Base-by-base conservation (phyloP, 306 rosid genomes). In the Pyrus communis region DNA sequence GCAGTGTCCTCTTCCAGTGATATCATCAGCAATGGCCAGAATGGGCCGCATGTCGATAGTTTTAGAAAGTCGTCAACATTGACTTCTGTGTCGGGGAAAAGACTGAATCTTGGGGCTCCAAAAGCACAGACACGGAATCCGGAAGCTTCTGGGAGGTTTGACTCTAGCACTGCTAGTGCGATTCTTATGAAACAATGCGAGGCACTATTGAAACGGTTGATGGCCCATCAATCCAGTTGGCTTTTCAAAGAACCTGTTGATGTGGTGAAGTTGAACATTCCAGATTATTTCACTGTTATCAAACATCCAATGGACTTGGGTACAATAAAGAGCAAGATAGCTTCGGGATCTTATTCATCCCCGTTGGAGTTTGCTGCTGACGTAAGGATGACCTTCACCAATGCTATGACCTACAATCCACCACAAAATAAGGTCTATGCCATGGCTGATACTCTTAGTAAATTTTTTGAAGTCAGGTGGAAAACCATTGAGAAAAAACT, bases 251-350 rank as follows among this genome's bases (percentile, higher is more conserved):
- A 85, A 60, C 96, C 97, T 79, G 97, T 93, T 46, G 97, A 93
- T 87, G 85, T 75, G 9, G 92, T 77, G 78, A 85, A 89, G 85
- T 78, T 93, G 84, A 93, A 93, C 69, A 83, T 93, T 81, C 92
- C 91, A 1, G 97, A 90, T 82, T 93, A 93, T 84, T 87, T 86
- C 71, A 86, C 67, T 51, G 74, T 93, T 58, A 90, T 93, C 46
- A 93, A 93, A 84, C 80, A 78, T 69, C 97, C 97, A 18, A 93
- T 93, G 96, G 97, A 93, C 81, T 82, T 93, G 78, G 97, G 97
- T 73, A 90, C 90, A 40, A 43, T 93, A 69, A 86, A 93, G 78
- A 71, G 67, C 59, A 93, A 90, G 82, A 35, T 90, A 60, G 82
- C 80, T 57, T 78, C 86, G 9, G 92, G 92, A 77, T 79, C 66